phyloP scores from a whole-genome alignment of 2,329 filamentous ascomycete species.

The Monilinia laxa region DNA sequence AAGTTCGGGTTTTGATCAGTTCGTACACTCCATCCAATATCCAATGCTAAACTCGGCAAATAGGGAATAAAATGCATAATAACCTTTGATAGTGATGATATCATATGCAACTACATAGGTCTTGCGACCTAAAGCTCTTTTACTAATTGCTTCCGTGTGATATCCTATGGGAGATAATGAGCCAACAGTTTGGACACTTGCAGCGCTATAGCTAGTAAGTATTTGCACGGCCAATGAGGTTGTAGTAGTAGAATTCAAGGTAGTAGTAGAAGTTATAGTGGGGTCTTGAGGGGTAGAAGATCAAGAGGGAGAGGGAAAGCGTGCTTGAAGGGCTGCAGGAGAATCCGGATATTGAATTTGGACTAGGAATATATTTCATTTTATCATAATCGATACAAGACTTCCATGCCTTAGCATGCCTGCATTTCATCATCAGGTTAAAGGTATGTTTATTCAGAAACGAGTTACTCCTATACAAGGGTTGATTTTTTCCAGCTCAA shows the following conservation, averaged over 20 bases:
- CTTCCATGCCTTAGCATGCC: too few species aligned
- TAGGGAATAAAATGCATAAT: slow-evolving; percentile 34
- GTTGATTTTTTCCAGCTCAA: too few species aligned
- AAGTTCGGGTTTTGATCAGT: not conserved
- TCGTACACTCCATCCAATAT: slow-evolving; percentile 39
- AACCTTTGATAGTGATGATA: slow-evolving; percentile 37
- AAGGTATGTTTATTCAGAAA: too few species aligned
- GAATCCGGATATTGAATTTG: slow-evolving; percentile 3
- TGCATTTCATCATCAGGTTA: too few species aligned
- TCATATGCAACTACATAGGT: slow-evolving; percentile 30
- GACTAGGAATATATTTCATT: slow-evolving; percentile 34
- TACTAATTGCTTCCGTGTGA: slow-evolving; percentile 39
- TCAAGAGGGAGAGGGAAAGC: slow-evolving; percentile 13
- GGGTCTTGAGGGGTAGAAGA: not conserved
- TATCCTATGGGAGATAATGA: slow-evolving; percentile 35
- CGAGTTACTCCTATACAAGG: too few species aligned
- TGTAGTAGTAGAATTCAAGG: not conserved
- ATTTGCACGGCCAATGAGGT: slow-evolving; percentile 3
- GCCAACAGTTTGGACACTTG: slow-evolving; percentile 23
- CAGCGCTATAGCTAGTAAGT: slow-evolving; percentile 14
- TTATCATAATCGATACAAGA: slow-evolving; percentile 34
- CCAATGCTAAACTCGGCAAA: slow-evolving; percentile 40
- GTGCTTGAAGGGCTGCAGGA: too few species aligned
- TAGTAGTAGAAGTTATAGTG: slow-evolving; percentile 21
- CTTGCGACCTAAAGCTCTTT: slow-evolving; percentile 32